These are phyloP conservation scores for Leptodontidium sp. DNA, from an alignment of 2,329 filamentous ascomycete species.

Conservation along the genomic window DNA sequence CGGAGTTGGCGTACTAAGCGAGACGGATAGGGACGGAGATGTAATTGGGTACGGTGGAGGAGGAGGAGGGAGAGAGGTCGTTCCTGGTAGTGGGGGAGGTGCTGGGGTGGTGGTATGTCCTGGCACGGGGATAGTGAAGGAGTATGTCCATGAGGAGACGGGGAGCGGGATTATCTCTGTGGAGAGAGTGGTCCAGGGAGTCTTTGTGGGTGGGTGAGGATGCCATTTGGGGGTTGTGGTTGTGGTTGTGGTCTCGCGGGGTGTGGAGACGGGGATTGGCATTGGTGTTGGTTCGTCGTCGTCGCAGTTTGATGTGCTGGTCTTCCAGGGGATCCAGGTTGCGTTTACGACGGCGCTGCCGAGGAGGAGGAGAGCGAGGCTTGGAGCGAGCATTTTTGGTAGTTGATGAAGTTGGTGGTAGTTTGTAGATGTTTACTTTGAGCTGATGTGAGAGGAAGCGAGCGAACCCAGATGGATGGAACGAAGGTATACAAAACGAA, in stretches of 20 bases:
- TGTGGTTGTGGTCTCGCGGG: neutral
- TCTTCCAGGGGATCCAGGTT: slow-evolving; percentile 15
- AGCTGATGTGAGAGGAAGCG: neutral
- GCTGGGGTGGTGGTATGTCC: neutral
- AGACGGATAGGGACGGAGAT: neutral
- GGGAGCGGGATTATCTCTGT: neutral
- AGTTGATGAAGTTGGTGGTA: neutral
- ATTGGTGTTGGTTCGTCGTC: slow-evolving; percentile 19
- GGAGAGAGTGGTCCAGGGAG: neutral
- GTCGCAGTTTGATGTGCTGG: slow-evolving; percentile 10
- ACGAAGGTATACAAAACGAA: slow-evolving; percentile 1
- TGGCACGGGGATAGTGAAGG: neutral
- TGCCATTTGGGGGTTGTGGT: neutral
- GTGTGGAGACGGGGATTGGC: neutral
- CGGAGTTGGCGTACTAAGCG: neutral
- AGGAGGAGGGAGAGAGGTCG: neutral
- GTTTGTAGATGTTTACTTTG: neutral
- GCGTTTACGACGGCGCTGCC: neutral
- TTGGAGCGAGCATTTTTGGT: slow-evolving; percentile 18
- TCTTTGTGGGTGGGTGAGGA: slow-evolving; percentile 1
- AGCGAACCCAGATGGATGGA: neutral
- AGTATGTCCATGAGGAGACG: neutral
- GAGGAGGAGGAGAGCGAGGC: slow-evolving; percentile 1
- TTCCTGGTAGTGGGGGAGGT: neutral
- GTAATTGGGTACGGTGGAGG: neutral